Base-by-base conservation (phyloP, 345 rosid species). In the Cardamine chenopodiifolia region DNA sequence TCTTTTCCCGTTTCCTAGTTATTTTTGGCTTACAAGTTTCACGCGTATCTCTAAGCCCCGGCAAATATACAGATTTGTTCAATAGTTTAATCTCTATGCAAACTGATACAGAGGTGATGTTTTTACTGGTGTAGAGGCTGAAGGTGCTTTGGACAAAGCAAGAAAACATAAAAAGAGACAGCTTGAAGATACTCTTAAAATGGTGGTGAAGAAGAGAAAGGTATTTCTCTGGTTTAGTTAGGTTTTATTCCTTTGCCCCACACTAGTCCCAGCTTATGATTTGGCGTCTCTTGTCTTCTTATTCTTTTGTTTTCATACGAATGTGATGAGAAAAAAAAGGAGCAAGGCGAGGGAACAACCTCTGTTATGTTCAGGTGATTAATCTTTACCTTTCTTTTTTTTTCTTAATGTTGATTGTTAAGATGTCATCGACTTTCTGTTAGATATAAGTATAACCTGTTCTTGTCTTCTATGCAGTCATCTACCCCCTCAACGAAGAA, bases 91-190 rank as follows among this genome's bases (percentile, higher is more conserved):
- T 45, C 35, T 69, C 26, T 40, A 56, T 45, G 42, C 60, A 31
- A 60, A 73, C 19, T 74, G 57, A 63, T 49, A 14, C 56, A 23
- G 29, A 67, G 56, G 10, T 68, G 23, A 50, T 37, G 6, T 50
- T 37, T 70, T 65, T 29, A 62, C 81, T 83, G 81, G 22, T 85
- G 77, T 81, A 95, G 99, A 92, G 87, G 97, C 99, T 70, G 99
- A 95, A 83, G 99, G 99, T 79, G 97, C 99, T 48, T 75, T 95
- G 77, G 99, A 95, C 84, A 95, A 95, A 86, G 99, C 99, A 34
- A 92, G 99, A 78, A 95, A 95, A 83, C 99, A 95, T 83, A 92
- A 89, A 78, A 95, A 92, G 90, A 87, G 99, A 65, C 99, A 92
- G 80, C 97, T 95, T 56, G 98, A 95, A 87, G 99, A 95, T 85